Base-by-base conservation (phyloP, 2,329 filamentous ascomycete species). In the Pyricularia pennisetigena region DNA sequence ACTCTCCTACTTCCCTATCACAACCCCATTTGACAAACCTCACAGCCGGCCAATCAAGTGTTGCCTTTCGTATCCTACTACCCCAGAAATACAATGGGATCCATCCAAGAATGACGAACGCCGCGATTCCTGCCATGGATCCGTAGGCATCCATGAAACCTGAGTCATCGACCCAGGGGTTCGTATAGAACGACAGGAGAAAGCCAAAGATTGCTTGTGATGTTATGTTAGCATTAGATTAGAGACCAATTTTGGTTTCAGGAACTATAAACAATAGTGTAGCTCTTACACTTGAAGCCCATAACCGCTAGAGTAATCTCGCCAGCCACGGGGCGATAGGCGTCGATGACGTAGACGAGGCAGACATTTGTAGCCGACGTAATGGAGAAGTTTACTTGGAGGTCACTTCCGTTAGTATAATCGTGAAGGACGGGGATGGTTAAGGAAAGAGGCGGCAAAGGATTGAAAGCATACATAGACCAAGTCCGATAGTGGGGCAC, bases 121-220 rank as follows among this genome's bases (percentile, higher is more conserved):
- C 81, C 10, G 81, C 76, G 64, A 87, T 86, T 12, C 79, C 84
- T 8, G 84, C 85, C 85, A 88, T 87, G n/a, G 80, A 78, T 3
- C 85, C 84, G 70, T 81, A 88, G 2, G 85, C 81, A 49, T 79
- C 76, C 14, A 77, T 70, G 71, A 87, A 87, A 0, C 85, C 86
- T 0, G 75, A 75, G 68, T 78, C 32, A 7, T 78, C 75, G 54
- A 88, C 80, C 85, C 85, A 88, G 0, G 83, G 80, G 72, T 88
- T 88, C 1, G 84, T 87, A 73, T 87, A 87, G 72, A 88, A 88
- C 0, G 82, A 85, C 1, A 88, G 77, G 0, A 87, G 76, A 73
- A 88, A 88, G 4, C 84, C 85, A 72, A 88, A 86, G 8, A 82
- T 74, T 20, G 83, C 82, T 83, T 83, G 69, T 30, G 16, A 49